phyloP scores from a whole-genome alignment of 805 yeast species.

The Diddensiella santjacobensis region DNA sequence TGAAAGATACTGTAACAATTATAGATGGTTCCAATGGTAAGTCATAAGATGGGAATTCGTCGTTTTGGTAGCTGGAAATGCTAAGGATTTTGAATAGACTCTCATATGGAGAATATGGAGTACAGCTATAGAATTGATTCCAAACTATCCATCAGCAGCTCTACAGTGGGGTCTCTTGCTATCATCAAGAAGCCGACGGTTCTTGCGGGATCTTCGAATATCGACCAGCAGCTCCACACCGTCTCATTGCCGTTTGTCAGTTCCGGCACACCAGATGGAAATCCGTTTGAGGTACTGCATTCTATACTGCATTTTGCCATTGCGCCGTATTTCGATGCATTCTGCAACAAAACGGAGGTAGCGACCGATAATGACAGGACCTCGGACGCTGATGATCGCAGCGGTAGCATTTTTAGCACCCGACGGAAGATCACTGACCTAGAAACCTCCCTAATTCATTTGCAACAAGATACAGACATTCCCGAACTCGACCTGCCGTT shows the following conservation, averaged over 20 bases:
- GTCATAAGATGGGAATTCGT: too few species aligned
- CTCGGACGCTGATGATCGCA: conserved; percentile 13
- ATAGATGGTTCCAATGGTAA: neutral
- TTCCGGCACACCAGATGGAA: conserved; percentile 13
- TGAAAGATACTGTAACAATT: conserved; percentile 14
- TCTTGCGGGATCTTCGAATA: conserved; percentile 14
- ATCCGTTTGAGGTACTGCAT: conserved; percentile 50
- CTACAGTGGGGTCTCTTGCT: conserved; percentile 23
- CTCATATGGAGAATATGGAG: neutral
- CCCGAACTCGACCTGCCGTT: conserved; percentile 56
- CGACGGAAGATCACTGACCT: conserved; percentile 67
- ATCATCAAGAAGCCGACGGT: conserved; percentile 24
- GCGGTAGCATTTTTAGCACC: conserved; percentile 38
- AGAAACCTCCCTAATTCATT: conserved; percentile 59
- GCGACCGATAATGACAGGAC: conserved; percentile 10
- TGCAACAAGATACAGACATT: conserved; percentile 62
- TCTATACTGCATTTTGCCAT: conserved; percentile 60
- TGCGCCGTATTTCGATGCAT: conserved; percentile 63
- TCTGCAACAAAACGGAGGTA: conserved; percentile 26
- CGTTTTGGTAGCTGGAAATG: too few species aligned
- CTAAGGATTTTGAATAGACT: neutral
- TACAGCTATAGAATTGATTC: conserved; percentile 15
- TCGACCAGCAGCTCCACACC: conserved; percentile 34
- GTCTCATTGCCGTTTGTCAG: conserved; percentile 31
- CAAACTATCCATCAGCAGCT: conserved; percentile 8